phyloP scores from a whole-genome alignment of 1,139 yeast species.

The Candida labiduridarum region DNA sequence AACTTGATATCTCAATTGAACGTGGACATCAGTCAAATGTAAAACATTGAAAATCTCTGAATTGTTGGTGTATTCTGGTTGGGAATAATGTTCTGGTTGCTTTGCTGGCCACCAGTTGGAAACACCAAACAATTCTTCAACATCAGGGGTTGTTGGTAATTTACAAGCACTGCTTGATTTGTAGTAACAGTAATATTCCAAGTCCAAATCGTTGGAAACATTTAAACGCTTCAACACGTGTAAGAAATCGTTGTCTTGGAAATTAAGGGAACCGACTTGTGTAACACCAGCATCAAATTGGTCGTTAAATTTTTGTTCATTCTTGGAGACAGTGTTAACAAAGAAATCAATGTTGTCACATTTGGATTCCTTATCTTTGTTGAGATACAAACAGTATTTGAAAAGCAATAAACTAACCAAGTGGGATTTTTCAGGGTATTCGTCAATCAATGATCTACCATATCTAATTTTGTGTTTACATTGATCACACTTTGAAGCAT shows the following conservation, averaged over 20 bases:
- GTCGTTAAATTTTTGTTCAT: conserved; percentile 19
- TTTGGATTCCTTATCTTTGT: conserved; percentile 32
- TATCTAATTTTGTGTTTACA: conserved; percentile 40
- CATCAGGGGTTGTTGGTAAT: conserved; percentile 33
- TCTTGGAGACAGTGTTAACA: conserved; percentile 35
- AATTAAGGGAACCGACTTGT: conserved; percentile 26
- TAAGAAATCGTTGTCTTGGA: conserved; percentile 44
- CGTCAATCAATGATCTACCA: conserved; percentile 29
- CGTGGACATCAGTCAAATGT: conserved; percentile 67
- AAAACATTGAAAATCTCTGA: conserved; percentile 55
- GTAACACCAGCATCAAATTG: conserved; percentile 29
- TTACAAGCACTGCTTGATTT: conserved; percentile 27
- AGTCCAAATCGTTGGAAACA: conserved; percentile 37
- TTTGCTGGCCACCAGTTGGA: conserved; percentile 37
- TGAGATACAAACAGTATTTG: conserved; percentile 35
- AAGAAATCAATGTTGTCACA: conserved; percentile 44
- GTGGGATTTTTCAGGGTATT: conserved; percentile 37
- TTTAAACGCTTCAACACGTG: conserved; percentile 40
- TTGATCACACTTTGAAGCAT: conserved; percentile 36
- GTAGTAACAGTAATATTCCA: conserved; percentile 37
- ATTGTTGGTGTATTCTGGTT: conserved; percentile 28
- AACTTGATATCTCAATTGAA: conserved; percentile 55
- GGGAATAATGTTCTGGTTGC: conserved; percentile 23
- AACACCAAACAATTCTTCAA: conserved; percentile 27
- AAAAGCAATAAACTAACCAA: conserved; percentile 39